Evolutionary conservation across 306 rosid genomes (phyloP), one percentile per base, ranked within the genome.

Genomic region (Fragaria vesca): DNA sequence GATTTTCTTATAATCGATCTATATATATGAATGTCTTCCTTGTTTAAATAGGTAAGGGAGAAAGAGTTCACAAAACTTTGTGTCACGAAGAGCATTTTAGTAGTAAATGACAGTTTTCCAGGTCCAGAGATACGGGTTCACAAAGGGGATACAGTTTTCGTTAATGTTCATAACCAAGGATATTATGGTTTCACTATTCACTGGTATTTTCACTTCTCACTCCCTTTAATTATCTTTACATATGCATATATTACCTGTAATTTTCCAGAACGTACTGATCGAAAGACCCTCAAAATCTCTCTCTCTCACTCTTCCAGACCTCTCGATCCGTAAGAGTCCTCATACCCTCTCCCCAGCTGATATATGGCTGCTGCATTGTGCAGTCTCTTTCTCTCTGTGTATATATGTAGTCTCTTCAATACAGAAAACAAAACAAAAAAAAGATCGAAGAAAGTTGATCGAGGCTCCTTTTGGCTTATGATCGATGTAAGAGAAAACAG

Each of bases 81-180:
- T 73, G 75, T 73, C 40, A 80, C 83, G 16, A 90, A 87, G 80
- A 86, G 83, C 36, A 87, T 90, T 18, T 79, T 90, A 78, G 88
- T 88, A 0, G 86, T 87, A 5, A 90, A 90, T 28, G 90, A 90
- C 9, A 58, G 83, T 70, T 88, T 86, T 78, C 94, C 94, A 0
- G 94, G 94, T 42, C 94, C 91, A 70, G 88, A 86, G 0, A 66
- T 86, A 32, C 54, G 68, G 21, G 90, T 73, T 28, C 81, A 40
- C 20, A 79, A 66, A 75, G 91, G 89, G 13, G 91, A 90, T 47
- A 90, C 83, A 15, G 79, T 87, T 68, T 74, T 76, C 26, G 91
- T 90, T 36, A 83, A 81, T 43, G 94, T 88, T 36, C 71, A 80
- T 34, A 90, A 90, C 80, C 73, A 79, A 47, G 94, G 77, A 63